Evolutionary conservation across 768 basidiomycete genomes (phyloP).

Genomic region (Leucocoprinus leucothites): DNA sequence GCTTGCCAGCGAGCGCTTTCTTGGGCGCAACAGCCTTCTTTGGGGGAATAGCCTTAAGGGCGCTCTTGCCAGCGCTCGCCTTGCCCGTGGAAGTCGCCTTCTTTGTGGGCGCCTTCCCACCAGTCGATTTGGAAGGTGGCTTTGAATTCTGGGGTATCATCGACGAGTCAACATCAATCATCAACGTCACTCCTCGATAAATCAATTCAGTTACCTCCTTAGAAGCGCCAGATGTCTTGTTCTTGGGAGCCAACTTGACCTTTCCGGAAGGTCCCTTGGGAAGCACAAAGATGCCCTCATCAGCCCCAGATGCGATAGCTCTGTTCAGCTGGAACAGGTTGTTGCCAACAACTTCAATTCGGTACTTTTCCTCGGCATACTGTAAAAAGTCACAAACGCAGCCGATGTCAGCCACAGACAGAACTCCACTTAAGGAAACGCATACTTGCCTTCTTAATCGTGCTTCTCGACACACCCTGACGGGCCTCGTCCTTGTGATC

Average conservation of each 20-base stretch:
- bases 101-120: constrained; percentile 25
- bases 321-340: constrained; percentile 71
- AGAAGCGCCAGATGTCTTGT: constrained; percentile 37
- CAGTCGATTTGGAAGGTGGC: constrained; percentile 35
- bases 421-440: not conserved
- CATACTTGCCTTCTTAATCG: constrained; percentile 74
- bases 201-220: constrained; percentile 51
- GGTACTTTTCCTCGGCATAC: constrained; percentile 84
- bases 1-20: constrained; percentile 25
- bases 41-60: constrained; percentile 23
- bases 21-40: constrained; percentile 24
- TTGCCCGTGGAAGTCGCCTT: constrained; percentile 30
- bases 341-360: constrained; percentile 63
- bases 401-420: constrained; percentile 15
- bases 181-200: not conserved
- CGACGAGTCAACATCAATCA: constrained; percentile 7
- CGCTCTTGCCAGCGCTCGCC: constrained; percentile 24
- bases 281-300: constrained; percentile 36
- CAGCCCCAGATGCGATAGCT: constrained; percentile 69
- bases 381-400: constrained; percentile 24
- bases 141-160: constrained; percentile 40
- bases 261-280: constrained; percentile 54
- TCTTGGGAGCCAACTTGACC: constrained; percentile 62
- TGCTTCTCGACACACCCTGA: constrained; percentile 68
- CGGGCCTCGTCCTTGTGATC: constrained; percentile 63